Base-by-base conservation (phyloP, 2,329 filamentous ascomycete genomes). In the Trichoderma breve region DNA sequence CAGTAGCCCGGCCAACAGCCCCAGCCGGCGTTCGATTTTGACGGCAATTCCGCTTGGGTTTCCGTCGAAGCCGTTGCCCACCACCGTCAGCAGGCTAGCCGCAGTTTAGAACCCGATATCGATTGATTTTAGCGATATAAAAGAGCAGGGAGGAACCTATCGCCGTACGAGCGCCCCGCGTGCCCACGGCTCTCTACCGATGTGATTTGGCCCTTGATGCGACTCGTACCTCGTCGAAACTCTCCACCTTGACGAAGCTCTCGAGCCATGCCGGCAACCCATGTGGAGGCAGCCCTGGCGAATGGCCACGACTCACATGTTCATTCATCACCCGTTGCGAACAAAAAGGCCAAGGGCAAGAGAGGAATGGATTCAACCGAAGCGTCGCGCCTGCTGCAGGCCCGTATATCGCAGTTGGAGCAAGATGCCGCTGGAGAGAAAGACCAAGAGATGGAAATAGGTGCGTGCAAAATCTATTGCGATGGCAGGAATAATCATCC, bases 381-480 rank as follows among this genome's bases (percentile, higher is more conserved):
- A 82, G 94, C 95, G 61, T 94, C 94, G 73, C 97, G 97, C 82
- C 88, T 98, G 75, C 89, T 99, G 66, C 92, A 95, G 74, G 94
- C 95, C 74, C 94, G 97, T 79, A 98, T 99, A 80, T 95, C 94
- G 26, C 96, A 98, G 84, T 86, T 99, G 72, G 96, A 99, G 82
- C 92, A 94, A 74, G 95, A 98, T 86, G 93, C 92, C 64, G 94
- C 94, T 12, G 93, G 94, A 73, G 95, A 97, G 81, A 97, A 97
- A 82, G 95, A 97, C 77, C 94, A 98, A 83, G 95, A 98, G 83
- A 90, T 92, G 73, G 96, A 98, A 85, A 98, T 99, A 80, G 94
- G 94, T 97, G 85, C 80, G 90, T 79, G 24, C 47, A 55, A 12
- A 9, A 65, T 57, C 61, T 72, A 55, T 66, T 68, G 21, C 68